Percentiles rank a stretch among this genome's conserved stretches.
Evolutionary conservation across 192 early-diverging fungal species (phyloP).

Genomic region (Cladochytrium replicatum): DNA sequence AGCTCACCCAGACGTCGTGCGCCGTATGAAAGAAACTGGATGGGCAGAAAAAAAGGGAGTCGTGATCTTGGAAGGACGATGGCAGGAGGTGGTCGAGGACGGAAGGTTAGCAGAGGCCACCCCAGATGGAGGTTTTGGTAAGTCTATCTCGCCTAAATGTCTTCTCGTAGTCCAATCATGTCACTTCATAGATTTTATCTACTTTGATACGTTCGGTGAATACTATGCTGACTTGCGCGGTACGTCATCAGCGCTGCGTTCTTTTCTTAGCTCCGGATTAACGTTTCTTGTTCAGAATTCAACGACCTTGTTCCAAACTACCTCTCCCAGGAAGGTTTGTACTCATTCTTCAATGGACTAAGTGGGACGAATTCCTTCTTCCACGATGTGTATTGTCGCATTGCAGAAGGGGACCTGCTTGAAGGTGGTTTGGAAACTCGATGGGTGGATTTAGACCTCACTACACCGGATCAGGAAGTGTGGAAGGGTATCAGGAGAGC

Average conservation of each 20-base stretch:
- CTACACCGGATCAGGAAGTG: slow-evolving; percentile 65
- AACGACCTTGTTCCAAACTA: slow-evolving; percentile 62
- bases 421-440: slow-evolving; percentile 70
- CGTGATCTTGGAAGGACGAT: slow-evolving; percentile 77
- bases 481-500: slow-evolving; percentile 81
- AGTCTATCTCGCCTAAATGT: neutral
- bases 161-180: slow-evolving; percentile 1
- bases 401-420: slow-evolving; percentile 71
- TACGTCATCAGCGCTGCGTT: too few species aligned
- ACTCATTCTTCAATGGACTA: slow-evolving; percentile 93
- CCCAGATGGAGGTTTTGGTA: slow-evolving; percentile 36
- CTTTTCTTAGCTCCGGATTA: too few species aligned
- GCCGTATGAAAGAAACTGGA: slow-evolving; percentile 67
- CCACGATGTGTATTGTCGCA: slow-evolving; percentile 86
- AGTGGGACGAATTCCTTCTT: slow-evolving; percentile 91
- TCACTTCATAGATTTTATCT: neutral
- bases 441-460: slow-evolving; percentile 64
- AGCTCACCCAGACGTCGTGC: slow-evolving; percentile 94
- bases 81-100: slow-evolving; percentile 78
- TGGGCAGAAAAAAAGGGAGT: slow-evolving; percentile 83
- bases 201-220: slow-evolving; percentile 74
- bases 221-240: slow-evolving; percentile 78
- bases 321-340: slow-evolving; percentile 58
- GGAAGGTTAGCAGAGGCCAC: too few species aligned
- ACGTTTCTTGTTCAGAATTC: slow-evolving; percentile 21